Conservation (phyloP, 1,139 yeast genomes). For the Debaryomyces udenii region DNA sequence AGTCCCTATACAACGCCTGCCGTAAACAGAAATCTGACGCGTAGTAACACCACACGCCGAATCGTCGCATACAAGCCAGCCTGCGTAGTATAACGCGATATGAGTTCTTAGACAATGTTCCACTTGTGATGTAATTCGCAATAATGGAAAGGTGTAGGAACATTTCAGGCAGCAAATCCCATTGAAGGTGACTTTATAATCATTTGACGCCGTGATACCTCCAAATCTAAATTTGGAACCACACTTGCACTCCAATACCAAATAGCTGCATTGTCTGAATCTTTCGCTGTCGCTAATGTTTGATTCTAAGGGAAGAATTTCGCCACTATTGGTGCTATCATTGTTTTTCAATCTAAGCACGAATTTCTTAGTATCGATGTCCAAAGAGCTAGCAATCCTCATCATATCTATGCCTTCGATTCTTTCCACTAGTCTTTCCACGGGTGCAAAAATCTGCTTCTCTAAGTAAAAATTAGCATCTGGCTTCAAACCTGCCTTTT, state of each 20-base stretch:
- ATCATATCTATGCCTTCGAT: conserved; percentile 87
- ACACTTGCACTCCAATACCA: conserved; percentile 68
- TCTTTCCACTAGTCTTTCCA: conserved; percentile 82
- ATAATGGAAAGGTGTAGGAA: conserved; percentile 47
- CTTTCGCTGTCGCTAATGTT: conserved; percentile 82
- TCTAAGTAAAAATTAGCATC: conserved; percentile 82
- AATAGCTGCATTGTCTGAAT: conserved; percentile 63
- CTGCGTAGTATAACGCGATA: conserved; percentile 78
- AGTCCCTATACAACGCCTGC: conserved; percentile 76
- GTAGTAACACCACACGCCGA: conserved; percentile 79
- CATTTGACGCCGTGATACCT: conserved; percentile 68
- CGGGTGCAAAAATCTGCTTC: conserved; percentile 88
- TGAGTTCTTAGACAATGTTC: conserved; percentile 71
- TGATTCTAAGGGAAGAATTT: conserved; percentile 76
- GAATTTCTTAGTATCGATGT: conserved; percentile 72
- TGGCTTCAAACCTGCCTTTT: conserved; percentile 56
- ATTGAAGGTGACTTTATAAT: conserved; percentile 59
- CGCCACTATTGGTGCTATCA: conserved; percentile 39
- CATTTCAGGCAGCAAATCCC: conserved; percentile 79
- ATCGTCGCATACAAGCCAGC: conserved; percentile 86
- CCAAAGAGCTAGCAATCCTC: conserved; percentile 75
- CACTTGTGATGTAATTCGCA: conserved; percentile 69
- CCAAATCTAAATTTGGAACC: conserved; percentile 64
- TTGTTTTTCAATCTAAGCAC: conserved; percentile 48
- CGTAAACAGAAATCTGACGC: conserved; percentile 87